Evolutionary conservation across 2,329 filamentous ascomycete species (phyloP).

Genomic region (Colletotrichum aenigma): DNA sequence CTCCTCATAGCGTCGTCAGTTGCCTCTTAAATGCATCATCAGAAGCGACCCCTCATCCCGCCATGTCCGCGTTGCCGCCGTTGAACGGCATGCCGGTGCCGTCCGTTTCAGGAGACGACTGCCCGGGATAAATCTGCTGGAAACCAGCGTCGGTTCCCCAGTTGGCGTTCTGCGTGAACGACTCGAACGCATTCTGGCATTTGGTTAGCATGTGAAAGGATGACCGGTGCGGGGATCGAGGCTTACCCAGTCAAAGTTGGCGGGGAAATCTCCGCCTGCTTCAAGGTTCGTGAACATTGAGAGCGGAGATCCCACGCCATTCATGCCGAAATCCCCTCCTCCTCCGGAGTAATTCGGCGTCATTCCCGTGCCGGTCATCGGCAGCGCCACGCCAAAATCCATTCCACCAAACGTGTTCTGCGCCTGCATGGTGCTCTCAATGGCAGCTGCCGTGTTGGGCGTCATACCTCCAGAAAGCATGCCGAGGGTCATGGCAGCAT

Average conservation of each 20-base stretch:
- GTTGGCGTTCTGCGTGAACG: slow-evolving; percentile 58
- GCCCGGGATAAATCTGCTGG: slow-evolving; percentile 42
- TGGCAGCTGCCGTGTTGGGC: slow-evolving; percentile 29
- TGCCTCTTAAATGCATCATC: neutral
- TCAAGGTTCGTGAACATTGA: slow-evolving; percentile 55
- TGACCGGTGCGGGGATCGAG: neutral
- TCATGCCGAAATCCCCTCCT: slow-evolving; percentile 34
- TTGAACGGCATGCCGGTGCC: neutral
- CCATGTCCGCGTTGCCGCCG: neutral
- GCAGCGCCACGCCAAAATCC: slow-evolving; percentile 42
- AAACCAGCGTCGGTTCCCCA: slow-evolving; percentile 59
- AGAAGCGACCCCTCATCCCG: neutral
- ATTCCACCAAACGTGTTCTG: slow-evolving; percentile 48
- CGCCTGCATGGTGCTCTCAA: slow-evolving; percentile 35
- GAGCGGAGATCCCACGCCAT: slow-evolving; percentile 49
- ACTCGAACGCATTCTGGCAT: slow-evolving; percentile 59
- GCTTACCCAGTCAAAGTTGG: slow-evolving; percentile 65
- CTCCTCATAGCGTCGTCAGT: neutral
- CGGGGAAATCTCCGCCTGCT: slow-evolving; percentile 41
- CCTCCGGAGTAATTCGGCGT: slow-evolving; percentile 39
- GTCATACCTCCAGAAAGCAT: slow-evolving; percentile 45
- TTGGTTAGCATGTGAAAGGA: slow-evolving; percentile 25
- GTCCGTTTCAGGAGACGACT: slow-evolving; percentile 14
- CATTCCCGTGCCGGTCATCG: slow-evolving; percentile 33
- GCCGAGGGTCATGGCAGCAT: slow-evolving; percentile 44